Evolutionary conservation across 1,139 yeast genomes (phyloP), one percentile per base, ranked within the genome.

Genomic region (Taiozyma sp.): DNA sequence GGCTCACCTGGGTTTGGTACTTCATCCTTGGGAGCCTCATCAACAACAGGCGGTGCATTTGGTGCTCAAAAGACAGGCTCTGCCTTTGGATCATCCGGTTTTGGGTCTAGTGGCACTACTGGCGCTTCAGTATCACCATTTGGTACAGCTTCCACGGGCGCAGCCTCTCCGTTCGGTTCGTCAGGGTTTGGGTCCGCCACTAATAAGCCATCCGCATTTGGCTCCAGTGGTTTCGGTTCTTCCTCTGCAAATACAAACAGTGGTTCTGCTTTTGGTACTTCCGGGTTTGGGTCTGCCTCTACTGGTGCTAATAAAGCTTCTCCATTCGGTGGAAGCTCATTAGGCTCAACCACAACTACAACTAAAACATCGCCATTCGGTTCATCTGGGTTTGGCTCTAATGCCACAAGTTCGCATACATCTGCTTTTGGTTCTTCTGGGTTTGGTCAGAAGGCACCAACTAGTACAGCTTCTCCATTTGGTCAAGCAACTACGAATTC

Each of bases 361-460:
- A 26, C 49, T 13, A 43, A 51, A 9, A 24, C 54, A 11, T 53
- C 62, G 6, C 56, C 62, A n/a, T 61, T 49, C 43, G 49, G 51
- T 19, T 37, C 41, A 7, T 37, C 41, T 37, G 41, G 41, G 41
- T 37, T 37, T 19, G 41, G 41, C 14, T 19, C 41, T 19, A 19
- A 16, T 19, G 1, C 41, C 5, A 19, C 41, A 7, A 21, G 14
- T 3, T 19, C 22, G 2, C 8, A 24, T n/a, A 19, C 43, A 45
- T 13, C 34, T 30, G 34, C n/a, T 14, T 30, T 35, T 16, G 40
- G 40, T 8, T 6, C 47, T n/a, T 16, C 35, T 19, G 34, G 34
- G n/a, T 30, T 30, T 30, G 34, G 34, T 4, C 34, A 30, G 3
- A 30, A 11, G 8, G 5, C 47, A n/a, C n/a, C 44, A 14, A 13